Base-by-base conservation (phyloP, 1,284 basidiomycete genomes). In the Cryptococcus amylolentus region DNA sequence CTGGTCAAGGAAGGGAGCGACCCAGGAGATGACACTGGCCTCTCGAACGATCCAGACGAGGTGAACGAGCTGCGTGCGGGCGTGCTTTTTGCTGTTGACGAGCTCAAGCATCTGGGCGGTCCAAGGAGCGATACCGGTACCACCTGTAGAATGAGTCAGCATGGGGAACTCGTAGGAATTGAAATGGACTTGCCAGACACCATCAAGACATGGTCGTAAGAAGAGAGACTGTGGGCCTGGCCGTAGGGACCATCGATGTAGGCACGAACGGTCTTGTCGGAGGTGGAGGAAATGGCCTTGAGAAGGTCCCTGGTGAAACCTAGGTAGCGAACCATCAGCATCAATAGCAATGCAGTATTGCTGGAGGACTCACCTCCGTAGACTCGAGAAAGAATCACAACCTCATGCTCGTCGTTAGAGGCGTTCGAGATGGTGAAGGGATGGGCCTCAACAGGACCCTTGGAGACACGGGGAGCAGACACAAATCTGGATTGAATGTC, bases 171-270 rank as follows among this genome's bases (percentile, higher is more conserved):
- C 4, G 39, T 8, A 5, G 10, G 10, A 41, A n/a, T n/a, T n/a
- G n/a, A n/a, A n/a, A n/a, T n/a, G n/a, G 4, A 61, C 67, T 55
- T 35, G 65, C 71, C 71, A 37, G 69, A 60, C 12, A 75, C 43
- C 45, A 75, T 60, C 26, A 73, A 41, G 16, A 71, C 66, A 3
- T 58, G 53, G 42, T 70, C 63, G 47, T 62, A 68, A 20, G 58
- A 51, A 27, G 52, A 51, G 20, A 68, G 45, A 26, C 51, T 42
- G 37, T 55, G 55, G 4, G 61, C 38, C 6, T 44, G 50, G 7
- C 70, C 73, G 52, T 73, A 73, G 4, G 73, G 71, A 1, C 73
- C 73, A 35, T 75, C 73, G 20, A 73, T 41, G 12, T 41, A 41
- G 40, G 5, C 5, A 5, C 40, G 40, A 20, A 41, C 18, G 5